Conservation (phyloP, 179 eudicot species). For the Camellia oleifera region DNA sequence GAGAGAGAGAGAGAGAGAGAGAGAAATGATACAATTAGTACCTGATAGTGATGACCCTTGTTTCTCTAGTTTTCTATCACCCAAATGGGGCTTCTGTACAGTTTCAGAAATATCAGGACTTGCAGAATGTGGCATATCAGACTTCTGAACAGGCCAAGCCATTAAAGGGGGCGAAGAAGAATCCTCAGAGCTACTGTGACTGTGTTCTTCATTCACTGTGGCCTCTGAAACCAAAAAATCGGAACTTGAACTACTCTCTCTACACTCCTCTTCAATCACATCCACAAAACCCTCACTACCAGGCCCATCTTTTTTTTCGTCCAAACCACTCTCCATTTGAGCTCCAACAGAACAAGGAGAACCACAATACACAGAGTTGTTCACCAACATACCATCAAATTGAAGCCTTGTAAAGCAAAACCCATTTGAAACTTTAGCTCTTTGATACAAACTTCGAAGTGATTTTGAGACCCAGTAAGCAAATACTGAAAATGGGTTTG, state of each 20-base stretch:
- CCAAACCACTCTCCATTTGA: slow-evolving; percentile 25
- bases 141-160: slow-evolving; percentile 31
- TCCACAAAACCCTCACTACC: slow-evolving; percentile 20
- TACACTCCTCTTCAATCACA: slow-evolving; percentile 25
- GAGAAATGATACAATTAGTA: slow-evolving; percentile 1
- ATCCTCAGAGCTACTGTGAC: slow-evolving; percentile 43
- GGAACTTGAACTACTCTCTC: slow-evolving; percentile 51
- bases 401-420: slow-evolving; percentile 15
- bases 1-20: neutral
- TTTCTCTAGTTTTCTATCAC: slow-evolving; percentile 19
- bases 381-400: slow-evolving; percentile 26
- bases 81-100: slow-evolving; percentile 25
- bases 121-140: slow-evolving; percentile 19
- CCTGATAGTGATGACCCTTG: slow-evolving; percentile 26
- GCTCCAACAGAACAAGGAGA: slow-evolving; percentile 21
- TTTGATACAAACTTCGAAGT: neutral
- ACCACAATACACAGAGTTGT: slow-evolving; percentile 30
- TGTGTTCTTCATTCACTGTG: slow-evolving; percentile 33
- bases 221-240: slow-evolving; percentile 38
- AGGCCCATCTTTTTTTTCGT: slow-evolving; percentile 18
- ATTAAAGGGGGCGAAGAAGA: slow-evolving; percentile 36
- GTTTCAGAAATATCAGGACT: slow-evolving; percentile 16
- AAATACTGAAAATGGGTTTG: slow-evolving; percentile 16
- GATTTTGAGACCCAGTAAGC: slow-evolving; percentile 22
- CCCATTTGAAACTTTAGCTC: slow-evolving; percentile 15